Percentiles rank a stretch among this genome's conserved stretches.
phyloP scores from a whole-genome alignment of 495 filamentous ascomycete genomes.

The Beverwykella pulmonaria region DNA sequence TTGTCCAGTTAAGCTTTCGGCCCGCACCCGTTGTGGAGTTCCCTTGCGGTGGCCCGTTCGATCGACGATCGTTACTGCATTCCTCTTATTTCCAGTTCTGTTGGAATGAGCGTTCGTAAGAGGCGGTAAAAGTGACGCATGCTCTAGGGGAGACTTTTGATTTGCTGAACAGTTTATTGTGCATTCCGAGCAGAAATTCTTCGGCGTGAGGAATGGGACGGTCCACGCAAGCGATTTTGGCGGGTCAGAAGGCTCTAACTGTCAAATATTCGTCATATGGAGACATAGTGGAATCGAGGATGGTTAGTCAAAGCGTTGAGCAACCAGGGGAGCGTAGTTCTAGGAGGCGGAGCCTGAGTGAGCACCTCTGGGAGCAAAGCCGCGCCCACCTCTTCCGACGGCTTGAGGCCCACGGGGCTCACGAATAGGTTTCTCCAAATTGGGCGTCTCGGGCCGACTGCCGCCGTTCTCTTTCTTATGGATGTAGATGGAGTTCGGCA shows the following conservation, averaged over 20 bases:
- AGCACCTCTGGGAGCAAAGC: conserved; percentile 56
- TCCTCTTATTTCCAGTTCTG: neutral
- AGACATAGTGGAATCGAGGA: neutral
- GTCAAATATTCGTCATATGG: neutral
- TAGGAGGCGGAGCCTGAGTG: conserved; percentile 11
- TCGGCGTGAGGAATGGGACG: neutral
- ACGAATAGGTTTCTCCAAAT: conserved; percentile 63
- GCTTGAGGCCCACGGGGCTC: conserved; percentile 74
- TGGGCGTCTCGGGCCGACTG: conserved; percentile 49
- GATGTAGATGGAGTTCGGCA: conserved; percentile 57
- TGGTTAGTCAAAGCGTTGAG: neutral
- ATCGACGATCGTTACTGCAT: neutral
- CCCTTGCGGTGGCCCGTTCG: neutral
- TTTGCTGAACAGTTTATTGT: neutral
- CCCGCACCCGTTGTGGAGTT: neutral
- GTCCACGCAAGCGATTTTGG: neutral
- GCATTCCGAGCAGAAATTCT: neutral
- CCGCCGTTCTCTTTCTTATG: conserved; percentile 56
- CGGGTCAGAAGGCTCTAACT: neutral
- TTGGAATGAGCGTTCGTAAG: neutral
- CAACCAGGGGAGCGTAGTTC: neutral
- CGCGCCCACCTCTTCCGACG: conserved; percentile 74
- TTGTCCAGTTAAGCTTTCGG: neutral
- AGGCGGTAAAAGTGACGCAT: neutral
- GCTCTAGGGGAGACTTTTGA: neutral